Percentiles rank a stretch among this genome's conserved stretches.
Conservation (phyloP, 2,329 filamentous ascomycete species). For the Phialocephala sp. region DNA sequence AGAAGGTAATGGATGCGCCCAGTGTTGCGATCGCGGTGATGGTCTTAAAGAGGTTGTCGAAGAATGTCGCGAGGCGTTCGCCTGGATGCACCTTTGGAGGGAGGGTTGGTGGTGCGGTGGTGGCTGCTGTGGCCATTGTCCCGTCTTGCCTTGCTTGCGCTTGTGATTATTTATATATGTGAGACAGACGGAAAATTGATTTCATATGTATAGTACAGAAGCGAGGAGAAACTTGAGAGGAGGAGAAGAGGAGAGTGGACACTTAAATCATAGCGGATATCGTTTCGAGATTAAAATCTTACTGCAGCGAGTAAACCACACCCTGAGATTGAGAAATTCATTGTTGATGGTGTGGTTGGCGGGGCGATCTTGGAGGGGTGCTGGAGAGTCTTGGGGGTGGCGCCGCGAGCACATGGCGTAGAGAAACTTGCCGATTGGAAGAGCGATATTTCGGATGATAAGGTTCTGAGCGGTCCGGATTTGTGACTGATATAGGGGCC, state of each 20-base stretch:
- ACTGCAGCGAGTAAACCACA: background rate
- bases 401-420: background rate
- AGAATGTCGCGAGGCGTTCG: conserved; percentile 30
- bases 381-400: background rate
- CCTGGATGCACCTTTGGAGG: conserved; percentile 22
- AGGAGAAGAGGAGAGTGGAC: background rate
- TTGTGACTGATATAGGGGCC: background rate
- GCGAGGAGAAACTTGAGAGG: background rate
- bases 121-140: conserved; percentile 1
- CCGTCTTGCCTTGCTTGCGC: background rate
- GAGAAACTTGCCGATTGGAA: conserved; percentile 1
- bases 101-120: background rate
- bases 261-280: background rate
- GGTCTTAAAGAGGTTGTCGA: conserved; percentile 32
- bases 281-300: background rate
- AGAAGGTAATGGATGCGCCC: conserved; percentile 28
- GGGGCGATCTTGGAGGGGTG: background rate
- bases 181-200: background rate
- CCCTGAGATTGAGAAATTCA: background rate
- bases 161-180: background rate
- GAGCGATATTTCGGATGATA: background rate
- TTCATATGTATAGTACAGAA: too few relatives aligned
- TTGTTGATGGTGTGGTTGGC: background rate
- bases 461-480: background rate
- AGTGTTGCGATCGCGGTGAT: conserved; percentile 27